Evolutionary conservation across 2,329 filamentous ascomycete genomes (phyloP).

Genomic region (Lecanicillium sp.): DNA sequence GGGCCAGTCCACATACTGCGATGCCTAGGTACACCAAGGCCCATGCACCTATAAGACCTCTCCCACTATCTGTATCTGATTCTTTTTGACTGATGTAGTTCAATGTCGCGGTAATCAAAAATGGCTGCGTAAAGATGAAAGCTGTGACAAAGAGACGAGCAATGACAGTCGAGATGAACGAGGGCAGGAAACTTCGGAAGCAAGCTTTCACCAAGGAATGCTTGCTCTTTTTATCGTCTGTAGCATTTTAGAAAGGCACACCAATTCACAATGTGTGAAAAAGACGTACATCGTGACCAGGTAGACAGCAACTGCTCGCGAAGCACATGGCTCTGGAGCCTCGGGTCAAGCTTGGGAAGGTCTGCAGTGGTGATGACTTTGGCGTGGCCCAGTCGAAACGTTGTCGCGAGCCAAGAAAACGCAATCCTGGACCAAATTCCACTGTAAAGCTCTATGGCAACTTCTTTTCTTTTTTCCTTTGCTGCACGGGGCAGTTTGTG

Average conservation of each 20-base stretch:
- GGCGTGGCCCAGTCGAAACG: slow-evolving; percentile 18
- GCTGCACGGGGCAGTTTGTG: neutral
- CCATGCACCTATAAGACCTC: slow-evolving; percentile 26
- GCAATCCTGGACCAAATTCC: slow-evolving; percentile 19
- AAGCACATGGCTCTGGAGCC: slow-evolving; percentile 16
- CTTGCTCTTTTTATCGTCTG: slow-evolving; percentile 16
- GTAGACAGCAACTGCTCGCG: slow-evolving; percentile 14
- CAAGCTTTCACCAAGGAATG: slow-evolving; percentile 18
- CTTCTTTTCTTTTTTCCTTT: neutral
- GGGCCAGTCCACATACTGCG: slow-evolving; percentile 18
- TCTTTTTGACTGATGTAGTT: slow-evolving; percentile 16
- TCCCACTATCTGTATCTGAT: slow-evolving; percentile 18
- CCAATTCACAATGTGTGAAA: too few species aligned
- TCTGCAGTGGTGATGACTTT: slow-evolving; percentile 19
- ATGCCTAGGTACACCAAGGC: slow-evolving; percentile 27
- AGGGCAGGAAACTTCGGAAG: slow-evolving; percentile 12
- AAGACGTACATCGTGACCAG: too few species aligned
- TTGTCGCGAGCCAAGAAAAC: slow-evolving; percentile 20
- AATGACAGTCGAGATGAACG: slow-evolving; percentile 19
- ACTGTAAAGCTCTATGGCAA: slow-evolving; percentile 17
- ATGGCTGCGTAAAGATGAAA: slow-evolving; percentile 27
- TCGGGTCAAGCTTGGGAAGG: slow-evolving; percentile 19
- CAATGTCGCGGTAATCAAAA: slow-evolving; percentile 24
- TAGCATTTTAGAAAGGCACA: too few species aligned
- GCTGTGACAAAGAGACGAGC: slow-evolving; percentile 22